Evolutionary conservation across 139 green algal genomes (phyloP), one percentile per base, ranked within the genome.

Genomic region (Asterochloris sp.): DNA sequence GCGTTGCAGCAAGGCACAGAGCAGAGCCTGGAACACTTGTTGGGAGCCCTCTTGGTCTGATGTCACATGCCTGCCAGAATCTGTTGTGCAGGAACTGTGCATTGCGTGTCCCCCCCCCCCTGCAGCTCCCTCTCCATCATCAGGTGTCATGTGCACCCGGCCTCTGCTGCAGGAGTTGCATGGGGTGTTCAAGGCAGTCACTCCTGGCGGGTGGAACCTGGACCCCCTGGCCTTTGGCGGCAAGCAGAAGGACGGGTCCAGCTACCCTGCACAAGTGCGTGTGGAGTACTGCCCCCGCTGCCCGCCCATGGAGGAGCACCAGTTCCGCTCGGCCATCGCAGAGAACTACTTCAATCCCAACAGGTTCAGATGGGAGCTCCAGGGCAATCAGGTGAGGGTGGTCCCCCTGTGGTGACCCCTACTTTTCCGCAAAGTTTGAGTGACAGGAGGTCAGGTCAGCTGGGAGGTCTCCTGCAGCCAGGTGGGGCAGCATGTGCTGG

Each of bases 231-330:
- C 74, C 29, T 79, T 68, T 47, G 74, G 74, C 11, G 74, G 74
- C 74, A 79, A 79, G 54, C 47, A 26, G 12, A 79, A 79, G 47
- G 74, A 79, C 23, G 74, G 74, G 23, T 68, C 54, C 27, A 79
- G 64, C 54, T 79, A 79, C 38, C 74, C 74, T 68, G 74, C 74
- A 13, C 74, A 79, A 79, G 74, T 79, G 47, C 74, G 74, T 47
- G 74, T 79, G 28, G 74, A 79, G 74, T 79, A 79, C 74, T 79
- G 74, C 19, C 74, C 74, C 17, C 64, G 74, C 23, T 79, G 74
- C 23, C 74, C 74, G 12, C 74, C 74, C 17, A 79, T 79, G 74
- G 74, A 79, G 29, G 74, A 79, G 74, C 74, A 79, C 54, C 66
- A 79, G 23, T 79, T 79, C 38, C 64, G 66, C 54, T 60, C 74